Evolutionary conservation across 768 basidiomycete genomes (phyloP).

Genomic region (Gloeophyllum trabeum): DNA sequence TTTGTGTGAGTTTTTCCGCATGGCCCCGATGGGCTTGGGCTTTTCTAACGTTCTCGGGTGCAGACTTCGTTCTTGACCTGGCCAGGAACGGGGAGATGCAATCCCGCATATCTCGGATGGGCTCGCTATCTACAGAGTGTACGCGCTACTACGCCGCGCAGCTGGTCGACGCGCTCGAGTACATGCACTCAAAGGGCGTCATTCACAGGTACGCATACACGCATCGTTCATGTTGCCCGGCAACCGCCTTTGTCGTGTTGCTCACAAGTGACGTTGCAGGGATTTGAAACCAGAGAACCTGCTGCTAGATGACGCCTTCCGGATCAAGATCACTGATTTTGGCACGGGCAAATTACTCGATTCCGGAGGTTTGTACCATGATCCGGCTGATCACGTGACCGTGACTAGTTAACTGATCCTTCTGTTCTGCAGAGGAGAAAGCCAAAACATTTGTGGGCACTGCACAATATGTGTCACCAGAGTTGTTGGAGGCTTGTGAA

Average conservation of each 20-base stretch:
- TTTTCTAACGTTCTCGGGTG: slow-evolving; percentile 5
- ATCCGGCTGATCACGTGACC: slow-evolving; percentile 2
- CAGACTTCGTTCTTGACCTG: slow-evolving; percentile 74
- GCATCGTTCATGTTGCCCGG: not conserved
- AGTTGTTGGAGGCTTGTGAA: slow-evolving; percentile 63
- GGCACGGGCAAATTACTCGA: slow-evolving; percentile 80
- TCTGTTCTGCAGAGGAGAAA: slow-evolving; percentile 28
- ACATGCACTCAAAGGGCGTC: slow-evolving; percentile 85
- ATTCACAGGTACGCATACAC: slow-evolving; percentile 56
- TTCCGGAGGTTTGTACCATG: slow-evolving; percentile 30
- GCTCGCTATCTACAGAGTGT: slow-evolving; percentile 76
- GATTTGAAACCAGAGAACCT: slow-evolving; percentile 86
- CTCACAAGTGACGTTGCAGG: no score
- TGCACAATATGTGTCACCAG: slow-evolving; percentile 83
- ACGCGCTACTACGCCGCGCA: slow-evolving; percentile 84
- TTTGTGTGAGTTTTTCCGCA: slow-evolving; percentile 48
- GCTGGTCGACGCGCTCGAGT: slow-evolving; percentile 77
- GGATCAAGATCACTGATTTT: slow-evolving; percentile 95
- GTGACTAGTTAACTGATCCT: slow-evolving; percentile 17
- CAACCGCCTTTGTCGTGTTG: slow-evolving; percentile 4
- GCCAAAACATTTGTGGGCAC: slow-evolving; percentile 81
- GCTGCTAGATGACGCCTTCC: slow-evolving; percentile 74
- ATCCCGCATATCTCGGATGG: slow-evolving; percentile 56
- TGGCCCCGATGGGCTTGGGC: not conserved
- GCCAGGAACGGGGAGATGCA: slow-evolving; percentile 74